Conservation (phyloP, 2,329 filamentous ascomycete species). For the Neurospora sp. region DNA sequence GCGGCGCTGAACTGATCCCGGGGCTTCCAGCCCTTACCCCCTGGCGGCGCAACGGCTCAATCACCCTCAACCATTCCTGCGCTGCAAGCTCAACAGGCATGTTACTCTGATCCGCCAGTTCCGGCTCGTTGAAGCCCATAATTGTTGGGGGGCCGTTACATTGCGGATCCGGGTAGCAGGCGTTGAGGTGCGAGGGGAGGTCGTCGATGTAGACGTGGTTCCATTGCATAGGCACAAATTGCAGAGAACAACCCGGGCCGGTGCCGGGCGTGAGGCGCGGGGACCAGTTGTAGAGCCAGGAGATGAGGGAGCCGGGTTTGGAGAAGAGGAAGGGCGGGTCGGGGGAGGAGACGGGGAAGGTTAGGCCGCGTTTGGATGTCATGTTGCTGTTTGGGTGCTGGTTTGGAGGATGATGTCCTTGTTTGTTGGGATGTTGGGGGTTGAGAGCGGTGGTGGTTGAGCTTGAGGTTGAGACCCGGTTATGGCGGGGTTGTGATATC, state of each 20-base stretch:
- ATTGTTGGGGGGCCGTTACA: not conserved
- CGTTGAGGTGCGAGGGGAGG: slow-evolving; percentile 5
- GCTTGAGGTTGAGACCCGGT: too few relatives aligned
- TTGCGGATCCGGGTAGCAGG: not conserved
- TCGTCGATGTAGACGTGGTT: slow-evolving; percentile 16
- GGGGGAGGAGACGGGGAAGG: slow-evolving; percentile 13
- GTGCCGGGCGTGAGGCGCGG: slow-evolving; percentile 12
- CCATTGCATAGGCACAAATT: slow-evolving; percentile 19
- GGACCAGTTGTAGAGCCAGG: slow-evolving; percentile 20
- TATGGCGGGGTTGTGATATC: too few relatives aligned
- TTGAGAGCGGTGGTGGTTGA: too few relatives aligned
- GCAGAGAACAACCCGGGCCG: slow-evolving; percentile 7
- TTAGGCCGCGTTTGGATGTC: slow-evolving; percentile 15
- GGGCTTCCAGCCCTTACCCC: slow-evolving; percentile 14
- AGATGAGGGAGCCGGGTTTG: slow-evolving; percentile 15
- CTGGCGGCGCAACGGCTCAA: slow-evolving; percentile 11
- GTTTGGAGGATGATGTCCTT: too few relatives aligned
- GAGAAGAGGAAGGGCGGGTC: slow-evolving; percentile 21
- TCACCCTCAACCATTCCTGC: slow-evolving; percentile 12
- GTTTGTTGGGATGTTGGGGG: too few relatives aligned
- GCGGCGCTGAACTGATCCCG: slow-evolving; percentile 14
- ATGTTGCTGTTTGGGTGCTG: not conserved
- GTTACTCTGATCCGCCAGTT: slow-evolving; percentile 14
- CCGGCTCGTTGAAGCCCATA: slow-evolving; percentile 18
- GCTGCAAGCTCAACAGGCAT: slow-evolving; percentile 14